phyloP scores from a whole-genome alignment of 768 basidiomycete genomes.

The Clitopilus passeckerianus region DNA sequence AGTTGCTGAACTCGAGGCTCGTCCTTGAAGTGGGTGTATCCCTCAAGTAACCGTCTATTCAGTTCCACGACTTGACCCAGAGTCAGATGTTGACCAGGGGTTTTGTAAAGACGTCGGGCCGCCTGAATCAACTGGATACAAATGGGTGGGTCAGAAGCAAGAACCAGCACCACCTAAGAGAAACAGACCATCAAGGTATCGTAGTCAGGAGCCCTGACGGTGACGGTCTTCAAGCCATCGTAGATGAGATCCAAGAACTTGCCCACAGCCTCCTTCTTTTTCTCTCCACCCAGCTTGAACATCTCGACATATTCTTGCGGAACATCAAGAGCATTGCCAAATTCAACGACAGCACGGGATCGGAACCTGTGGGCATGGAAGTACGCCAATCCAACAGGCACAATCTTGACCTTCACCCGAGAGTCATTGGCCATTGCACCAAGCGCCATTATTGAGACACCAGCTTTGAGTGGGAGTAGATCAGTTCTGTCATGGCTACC shows the following conservation, averaged over 20 bases:
- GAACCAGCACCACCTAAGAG: conserved; percentile 4
- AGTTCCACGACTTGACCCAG: conserved; percentile 95
- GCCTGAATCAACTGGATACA: conserved; percentile 83
- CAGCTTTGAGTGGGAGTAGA: conserved; percentile 93
- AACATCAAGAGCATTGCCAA: conserved; percentile 89
- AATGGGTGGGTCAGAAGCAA: conserved; percentile 1
- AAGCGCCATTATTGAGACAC: conserved; percentile 96
- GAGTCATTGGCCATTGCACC: conserved; percentile 96
- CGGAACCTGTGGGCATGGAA: conserved; percentile 86
- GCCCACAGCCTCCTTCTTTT: conserved; percentile 87
- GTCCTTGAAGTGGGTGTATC: conserved; percentile 89
- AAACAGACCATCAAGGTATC: conserved; percentile 89
- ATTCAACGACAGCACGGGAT: conserved; percentile 95
- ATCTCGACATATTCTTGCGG: conserved; percentile 82
- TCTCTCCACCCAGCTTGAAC: conserved; percentile 84
- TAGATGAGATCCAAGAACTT: conserved; percentile 90
- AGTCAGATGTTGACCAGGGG: conserved; percentile 90
- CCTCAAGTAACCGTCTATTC: conserved; percentile 88
- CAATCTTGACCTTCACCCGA: conserved; percentile 83
- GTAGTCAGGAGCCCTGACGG: conserved; percentile 92
- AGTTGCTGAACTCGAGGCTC: conserved; percentile 85
- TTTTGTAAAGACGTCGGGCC: conserved; percentile 87
- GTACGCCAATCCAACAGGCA: conserved; percentile 75
- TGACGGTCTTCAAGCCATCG: conserved; percentile 92
- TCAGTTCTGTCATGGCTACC: conserved; percentile 98